A percentile compares a stretch with the other conserved stretches of the same genome.
Evolutionary conservation across 176 grass and related monocot genomes (phyloP).

Genomic region (Thinopyrum elongatum): DNA sequence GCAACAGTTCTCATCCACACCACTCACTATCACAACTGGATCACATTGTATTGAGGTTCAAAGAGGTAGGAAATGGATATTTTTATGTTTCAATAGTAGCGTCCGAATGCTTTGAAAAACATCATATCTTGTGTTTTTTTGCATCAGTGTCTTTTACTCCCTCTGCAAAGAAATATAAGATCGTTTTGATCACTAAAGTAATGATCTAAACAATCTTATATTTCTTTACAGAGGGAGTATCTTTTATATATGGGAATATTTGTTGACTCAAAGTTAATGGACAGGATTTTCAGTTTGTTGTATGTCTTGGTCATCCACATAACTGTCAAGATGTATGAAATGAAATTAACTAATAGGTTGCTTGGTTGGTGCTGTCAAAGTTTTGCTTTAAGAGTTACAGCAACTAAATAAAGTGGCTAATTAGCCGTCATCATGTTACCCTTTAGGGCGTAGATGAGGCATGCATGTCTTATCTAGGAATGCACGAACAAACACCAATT

Average conservation of each 20-base stretch:
- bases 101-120: background rate
- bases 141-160: background rate
- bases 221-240: background rate
- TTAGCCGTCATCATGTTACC: background rate
- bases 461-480: background rate
- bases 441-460: background rate
- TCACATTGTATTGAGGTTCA: background rate
- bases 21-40: background rate
- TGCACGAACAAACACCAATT: background rate
- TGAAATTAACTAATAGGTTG: background rate
- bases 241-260: background rate
- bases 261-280: background rate
- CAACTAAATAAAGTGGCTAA: background rate
- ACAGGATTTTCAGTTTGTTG: background rate
- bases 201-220: too few relatives aligned
- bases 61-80: background rate
- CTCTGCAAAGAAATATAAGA: too few relatives aligned
- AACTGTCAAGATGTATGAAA: too few relatives aligned
- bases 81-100: background rate
- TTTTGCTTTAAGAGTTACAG: background rate
- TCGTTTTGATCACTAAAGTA: too few relatives aligned
- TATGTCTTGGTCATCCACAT: background rate
- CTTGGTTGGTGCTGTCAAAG: background rate
- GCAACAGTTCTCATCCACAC: background rate
- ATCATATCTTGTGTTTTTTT: background rate